phyloP scores from a whole-genome alignment of 2,329 filamentous ascomycete genomes.

The Alternaria ventricosa region DNA sequence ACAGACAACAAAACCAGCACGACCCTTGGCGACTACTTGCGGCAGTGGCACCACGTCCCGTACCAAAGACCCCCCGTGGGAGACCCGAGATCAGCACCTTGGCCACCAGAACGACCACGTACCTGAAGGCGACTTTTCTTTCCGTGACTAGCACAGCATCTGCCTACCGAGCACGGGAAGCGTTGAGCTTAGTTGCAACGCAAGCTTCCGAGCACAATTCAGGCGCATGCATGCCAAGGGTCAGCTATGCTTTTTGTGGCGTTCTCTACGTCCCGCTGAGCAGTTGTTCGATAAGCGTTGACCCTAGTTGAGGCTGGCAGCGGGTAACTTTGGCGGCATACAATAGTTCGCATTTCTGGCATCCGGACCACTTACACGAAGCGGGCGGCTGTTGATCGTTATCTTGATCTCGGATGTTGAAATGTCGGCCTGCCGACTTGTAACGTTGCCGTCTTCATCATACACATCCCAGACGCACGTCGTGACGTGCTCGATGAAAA shows the following conservation, averaged over 20 bases:
- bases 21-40: constrained; percentile 2
- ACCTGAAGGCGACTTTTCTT: neutral
- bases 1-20: constrained; percentile 5
- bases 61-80: constrained; percentile 17
- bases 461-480: neutral
- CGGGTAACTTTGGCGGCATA: neutral
- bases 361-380: neutral
- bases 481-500: constrained; percentile 7
- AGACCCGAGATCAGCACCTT: constrained; percentile 28
- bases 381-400: constrained; percentile 1
- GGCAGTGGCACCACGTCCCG: constrained; percentile 2
- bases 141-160: constrained; percentile 3
- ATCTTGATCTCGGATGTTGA: neutral
- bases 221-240: neutral
- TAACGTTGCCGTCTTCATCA: neutral
- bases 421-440: neutral
- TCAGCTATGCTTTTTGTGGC: neutral
- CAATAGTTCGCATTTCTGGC: neutral
- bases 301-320: neutral
- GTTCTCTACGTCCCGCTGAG: neutral
- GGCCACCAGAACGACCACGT: constrained; percentile 7
- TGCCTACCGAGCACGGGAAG: neutral
- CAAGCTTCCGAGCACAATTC: neutral
- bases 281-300: constrained; percentile 2
- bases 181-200: constrained; percentile 3